Base-by-base conservation (phyloP, 2,329 filamentous ascomycete species). In the Dryadomyces quercivorus region DNA sequence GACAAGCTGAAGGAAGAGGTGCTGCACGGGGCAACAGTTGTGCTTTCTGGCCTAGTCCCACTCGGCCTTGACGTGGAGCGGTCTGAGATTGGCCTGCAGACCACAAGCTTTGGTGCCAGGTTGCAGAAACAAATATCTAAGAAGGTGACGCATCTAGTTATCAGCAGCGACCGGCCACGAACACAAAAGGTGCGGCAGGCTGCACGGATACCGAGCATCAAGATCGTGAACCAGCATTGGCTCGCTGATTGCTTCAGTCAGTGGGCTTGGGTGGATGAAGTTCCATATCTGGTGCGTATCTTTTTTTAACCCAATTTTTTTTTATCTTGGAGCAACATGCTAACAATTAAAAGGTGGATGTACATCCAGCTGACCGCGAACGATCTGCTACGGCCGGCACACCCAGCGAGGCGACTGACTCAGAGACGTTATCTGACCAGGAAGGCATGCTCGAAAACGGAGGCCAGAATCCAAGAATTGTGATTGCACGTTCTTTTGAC, bases 181-280 rank as follows among this genome's bases (percentile, higher is more conserved):
- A 97, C 93, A 0, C 85, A 88, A 53, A 98, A 98, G 70, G 89
- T 97, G 46, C 85, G 88, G 50, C 85, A 91, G 67, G 93, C 93
- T 0, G 84, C 87, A 15, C 82, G 84, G 59, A 86, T 89, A 54
- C 75, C 85, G 0, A 81, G 82, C 52, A 87, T 97, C 68, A 91
- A 90, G 66, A 95, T 98, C 56, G 93, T 98, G 50, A 90, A 85
- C 61, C 86, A 90, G 53, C 82, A 88, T 62, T 98, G 93, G 93
- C 81, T 98, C 34, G 77, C 84, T 36, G 86, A 91, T 61, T 94
- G 85, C 54, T 81, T 97, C 59, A 85, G 82, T 26, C 85, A 86
- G 66, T 98, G 93, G 93, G 75, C 79, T 59, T 84, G 80, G 55
- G 73, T 94, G 12, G 83, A 93, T 55, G 91, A 96, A 66, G 75